These are phyloP conservation scores for Pisolithus marmoratus DNA, from an alignment of 768 basidiomycete species.

Conservation along the genomic window DNA sequence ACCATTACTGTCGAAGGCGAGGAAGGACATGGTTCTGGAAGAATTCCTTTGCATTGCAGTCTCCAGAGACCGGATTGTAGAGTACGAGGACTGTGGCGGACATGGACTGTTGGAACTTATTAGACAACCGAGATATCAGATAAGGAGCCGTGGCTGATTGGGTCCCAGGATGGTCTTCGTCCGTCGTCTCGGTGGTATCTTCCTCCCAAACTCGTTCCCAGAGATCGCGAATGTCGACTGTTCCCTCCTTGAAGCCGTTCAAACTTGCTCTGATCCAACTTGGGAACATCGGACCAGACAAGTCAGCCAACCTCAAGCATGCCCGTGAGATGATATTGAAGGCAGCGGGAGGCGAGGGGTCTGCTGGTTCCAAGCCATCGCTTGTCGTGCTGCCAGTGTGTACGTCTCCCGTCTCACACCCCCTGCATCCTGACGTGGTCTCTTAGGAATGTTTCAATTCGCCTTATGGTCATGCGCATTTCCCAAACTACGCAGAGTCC, in stretches of 20 bases:
- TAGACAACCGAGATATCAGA: no score
- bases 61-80: constrained; percentile 75
- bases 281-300: constrained; percentile 61
- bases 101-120: no score
- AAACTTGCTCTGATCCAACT: constrained; percentile 88
- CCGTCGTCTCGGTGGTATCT: background rate
- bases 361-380: constrained; percentile 51
- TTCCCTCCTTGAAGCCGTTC: constrained; percentile 60
- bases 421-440: constrained; percentile 1
- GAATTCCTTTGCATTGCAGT: constrained; percentile 48
- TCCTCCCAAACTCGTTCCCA: background rate
- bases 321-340: constrained; percentile 75
- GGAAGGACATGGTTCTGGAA: constrained; percentile 61
- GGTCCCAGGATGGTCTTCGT: background rate
- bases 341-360: constrained; percentile 43
- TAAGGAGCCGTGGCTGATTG: background rate
- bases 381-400: constrained; percentile 81
- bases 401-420: constrained; percentile 1
- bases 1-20: constrained; percentile 39
- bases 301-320: constrained; percentile 74
- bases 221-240: constrained; percentile 20
- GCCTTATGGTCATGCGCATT: constrained; percentile 74
- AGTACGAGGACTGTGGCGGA: constrained; percentile 47
- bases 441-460: constrained; percentile 84
- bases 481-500: constrained; percentile 78